Evolutionary conservation across 768 basidiomycete genomes (phyloP).

Genomic region (Cubamyces sp.): DNA sequence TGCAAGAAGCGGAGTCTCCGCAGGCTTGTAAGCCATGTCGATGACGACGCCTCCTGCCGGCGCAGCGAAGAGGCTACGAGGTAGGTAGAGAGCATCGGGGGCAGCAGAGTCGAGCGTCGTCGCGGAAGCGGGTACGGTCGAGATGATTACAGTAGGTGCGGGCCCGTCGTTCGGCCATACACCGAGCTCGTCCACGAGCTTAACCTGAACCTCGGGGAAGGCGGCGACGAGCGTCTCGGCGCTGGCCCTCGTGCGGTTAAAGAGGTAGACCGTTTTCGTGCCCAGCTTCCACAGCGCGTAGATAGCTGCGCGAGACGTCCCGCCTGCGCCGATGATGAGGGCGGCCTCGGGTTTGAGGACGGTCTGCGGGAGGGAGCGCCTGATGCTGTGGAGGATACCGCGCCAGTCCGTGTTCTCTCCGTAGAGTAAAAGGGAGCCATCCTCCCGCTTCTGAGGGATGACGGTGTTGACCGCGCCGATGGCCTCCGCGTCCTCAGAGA

Average conservation of each 20-base stretch:
- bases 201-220: slow-evolving; percentile 69
- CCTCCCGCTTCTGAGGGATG: slow-evolving; percentile 51
- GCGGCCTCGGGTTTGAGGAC: slow-evolving; percentile 50
- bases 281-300: slow-evolving; percentile 81
- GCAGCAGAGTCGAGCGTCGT: slow-evolving; percentile 46
- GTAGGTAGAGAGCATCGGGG: slow-evolving; percentile 50
- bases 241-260: slow-evolving; percentile 80
- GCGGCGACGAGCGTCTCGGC: slow-evolving; percentile 68
- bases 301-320: slow-evolving; percentile 92
- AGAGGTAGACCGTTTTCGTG: slow-evolving; percentile 76
- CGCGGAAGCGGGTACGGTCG: slow-evolving; percentile 80
- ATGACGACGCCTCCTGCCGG: slow-evolving; percentile 74
- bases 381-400: slow-evolving; percentile 71
- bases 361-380: slow-evolving; percentile 43
- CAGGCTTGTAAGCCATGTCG: slow-evolving; percentile 95
- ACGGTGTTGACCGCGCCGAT: slow-evolving; percentile 98
- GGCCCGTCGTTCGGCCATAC: slow-evolving; percentile 48
- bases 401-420: slow-evolving; percentile 99
- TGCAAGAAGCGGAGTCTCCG: slow-evolving; percentile 76
- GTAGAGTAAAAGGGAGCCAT: slow-evolving; percentile 56
- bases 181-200: slow-evolving; percentile 61
- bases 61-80: slow-evolving; percentile 59
- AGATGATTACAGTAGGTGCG: slow-evolving; percentile 77
- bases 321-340: slow-evolving; percentile 93
- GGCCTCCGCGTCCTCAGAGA: slow-evolving; percentile 78